A percentile compares a stretch with the other conserved stretches of the same genome.
Conservation (phyloP, 2,329 filamentous ascomycete species). For the Zymoseptoria passerinii region DNA sequence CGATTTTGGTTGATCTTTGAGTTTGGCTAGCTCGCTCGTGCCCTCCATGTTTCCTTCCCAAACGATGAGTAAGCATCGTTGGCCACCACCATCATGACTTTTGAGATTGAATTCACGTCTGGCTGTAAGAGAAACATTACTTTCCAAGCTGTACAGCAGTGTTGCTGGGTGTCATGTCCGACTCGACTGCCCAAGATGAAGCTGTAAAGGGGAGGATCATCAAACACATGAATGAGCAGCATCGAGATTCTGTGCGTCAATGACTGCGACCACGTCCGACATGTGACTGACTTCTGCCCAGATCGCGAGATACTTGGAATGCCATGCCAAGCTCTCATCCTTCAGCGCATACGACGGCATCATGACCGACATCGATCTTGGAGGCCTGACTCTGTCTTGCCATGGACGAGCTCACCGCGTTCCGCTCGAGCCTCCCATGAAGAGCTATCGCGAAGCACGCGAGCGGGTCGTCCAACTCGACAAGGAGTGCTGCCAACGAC, state of each 20-base stretch:
- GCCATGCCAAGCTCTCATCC: slow-evolving; percentile 55
- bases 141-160: neutral
- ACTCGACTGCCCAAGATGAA: slow-evolving; percentile 31
- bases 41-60: neutral
- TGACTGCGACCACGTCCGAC: neutral
- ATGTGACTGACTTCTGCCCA: slow-evolving; percentile 17
- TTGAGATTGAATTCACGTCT: neutral
- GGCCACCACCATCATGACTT: neutral
- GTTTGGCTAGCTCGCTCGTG: neutral
- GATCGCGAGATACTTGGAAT: slow-evolving; percentile 66
- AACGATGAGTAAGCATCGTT: neutral
- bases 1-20: neutral
- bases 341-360: slow-evolving; percentile 49
- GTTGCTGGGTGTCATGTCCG: slow-evolving; percentile 13
- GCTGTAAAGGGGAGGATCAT: slow-evolving; percentile 56
- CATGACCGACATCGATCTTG: slow-evolving; percentile 58
- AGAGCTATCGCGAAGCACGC: slow-evolving; percentile 58
- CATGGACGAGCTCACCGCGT: slow-evolving; percentile 46
- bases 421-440: slow-evolving; percentile 61
- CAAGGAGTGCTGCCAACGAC: slow-evolving; percentile 47
- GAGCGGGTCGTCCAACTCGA: slow-evolving; percentile 67
- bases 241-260: slow-evolving; percentile 53
- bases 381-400: slow-evolving; percentile 53
- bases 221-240: slow-evolving; percentile 80
- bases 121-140: neutral